These are phyloP conservation scores for Scheffersomyces parashehatae DNA, from an alignment of 1,139 yeast species.

Conservation along the genomic window DNA sequence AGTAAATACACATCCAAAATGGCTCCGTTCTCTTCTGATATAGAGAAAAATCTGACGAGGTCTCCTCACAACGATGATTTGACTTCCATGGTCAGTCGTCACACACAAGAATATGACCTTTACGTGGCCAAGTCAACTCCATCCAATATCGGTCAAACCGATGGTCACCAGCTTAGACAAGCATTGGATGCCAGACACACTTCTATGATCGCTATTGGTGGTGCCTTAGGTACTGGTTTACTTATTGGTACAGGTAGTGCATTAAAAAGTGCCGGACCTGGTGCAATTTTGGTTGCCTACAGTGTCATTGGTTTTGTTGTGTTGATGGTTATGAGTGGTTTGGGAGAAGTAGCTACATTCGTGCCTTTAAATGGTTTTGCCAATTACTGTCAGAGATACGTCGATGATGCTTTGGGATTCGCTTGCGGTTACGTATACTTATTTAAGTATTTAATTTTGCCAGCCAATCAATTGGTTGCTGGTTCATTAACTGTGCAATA, in stretches of 20 bases:
- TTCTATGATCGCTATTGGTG: conserved; percentile 67
- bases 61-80: conserved; percentile 16
- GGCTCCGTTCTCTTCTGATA: conserved; percentile 9
- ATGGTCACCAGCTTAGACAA: conserved; percentile 60
- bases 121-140: conserved; percentile 50
- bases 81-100: conserved; percentile 38
- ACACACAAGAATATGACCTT: conserved; percentile 51
- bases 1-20: too few species aligned
- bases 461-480: conserved; percentile 65
- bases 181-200: conserved; percentile 70
- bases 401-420: conserved; percentile 70
- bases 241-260: conserved; percentile 72
- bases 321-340: conserved; percentile 66
- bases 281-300: conserved; percentile 62
- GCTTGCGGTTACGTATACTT: conserved; percentile 73
- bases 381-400: conserved; percentile 66
- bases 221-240: conserved; percentile 64
- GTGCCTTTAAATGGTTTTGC: conserved; percentile 74
- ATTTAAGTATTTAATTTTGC: conserved; percentile 61
- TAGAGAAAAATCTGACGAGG: conserved; percentile 19
- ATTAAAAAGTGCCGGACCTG: conserved; percentile 68
- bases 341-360: conserved; percentile 77
- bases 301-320: conserved; percentile 62
- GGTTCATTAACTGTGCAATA: conserved; percentile 62
- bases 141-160: conserved; percentile 31